Evolutionary conservation across 2,329 filamentous ascomycete species (phyloP).

Genomic region (Ceratocystis cacaofunesta): DNA sequence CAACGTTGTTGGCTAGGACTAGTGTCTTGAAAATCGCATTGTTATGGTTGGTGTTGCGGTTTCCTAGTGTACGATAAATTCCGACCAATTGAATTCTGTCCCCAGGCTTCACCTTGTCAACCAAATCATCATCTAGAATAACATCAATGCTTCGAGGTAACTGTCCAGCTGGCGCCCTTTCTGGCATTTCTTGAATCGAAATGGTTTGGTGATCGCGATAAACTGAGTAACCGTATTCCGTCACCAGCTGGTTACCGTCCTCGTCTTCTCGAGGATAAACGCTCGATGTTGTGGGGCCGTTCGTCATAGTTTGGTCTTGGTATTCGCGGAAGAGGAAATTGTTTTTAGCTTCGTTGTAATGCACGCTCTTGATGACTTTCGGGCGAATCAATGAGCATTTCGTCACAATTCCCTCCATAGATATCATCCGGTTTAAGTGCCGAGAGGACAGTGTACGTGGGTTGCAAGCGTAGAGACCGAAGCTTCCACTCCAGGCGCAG

Average conservation of each 20-base stretch:
- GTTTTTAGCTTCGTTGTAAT: constrained; percentile 78
- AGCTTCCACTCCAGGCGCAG: constrained; percentile 92
- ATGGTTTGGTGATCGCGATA: constrained; percentile 96
- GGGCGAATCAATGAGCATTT: constrained; percentile 89
- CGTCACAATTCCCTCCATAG: constrained; percentile 92
- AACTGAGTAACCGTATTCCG: constrained; percentile 89
- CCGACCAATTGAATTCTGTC: constrained; percentile 96
- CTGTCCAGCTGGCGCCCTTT: constrained; percentile 87
- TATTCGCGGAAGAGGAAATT: constrained; percentile 86
- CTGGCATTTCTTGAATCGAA: constrained; percentile 98
- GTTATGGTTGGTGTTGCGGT: constrained; percentile 77
- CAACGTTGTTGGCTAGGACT: constrained; percentile 86
- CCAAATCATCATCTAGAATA: constrained; percentile 89
- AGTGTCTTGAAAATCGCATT: constrained; percentile 92
- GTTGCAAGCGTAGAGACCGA: constrained; percentile 89
- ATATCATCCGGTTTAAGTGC: constrained; percentile 93
- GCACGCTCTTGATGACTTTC: constrained; percentile 96
- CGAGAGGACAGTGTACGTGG: constrained; percentile 79
- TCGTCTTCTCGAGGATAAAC: constrained; percentile 92
- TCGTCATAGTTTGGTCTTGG: constrained; percentile 93
- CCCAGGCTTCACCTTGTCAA: constrained; percentile 87
- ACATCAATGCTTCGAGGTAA: constrained; percentile 91
- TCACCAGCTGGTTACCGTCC: constrained; percentile 78
- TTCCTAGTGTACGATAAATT: constrained; percentile 85
- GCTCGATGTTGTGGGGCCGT: constrained; percentile 72